Evolutionary conservation across 768 basidiomycete species (phyloP).

Genomic region (Naganishia friedmannii): DNA sequence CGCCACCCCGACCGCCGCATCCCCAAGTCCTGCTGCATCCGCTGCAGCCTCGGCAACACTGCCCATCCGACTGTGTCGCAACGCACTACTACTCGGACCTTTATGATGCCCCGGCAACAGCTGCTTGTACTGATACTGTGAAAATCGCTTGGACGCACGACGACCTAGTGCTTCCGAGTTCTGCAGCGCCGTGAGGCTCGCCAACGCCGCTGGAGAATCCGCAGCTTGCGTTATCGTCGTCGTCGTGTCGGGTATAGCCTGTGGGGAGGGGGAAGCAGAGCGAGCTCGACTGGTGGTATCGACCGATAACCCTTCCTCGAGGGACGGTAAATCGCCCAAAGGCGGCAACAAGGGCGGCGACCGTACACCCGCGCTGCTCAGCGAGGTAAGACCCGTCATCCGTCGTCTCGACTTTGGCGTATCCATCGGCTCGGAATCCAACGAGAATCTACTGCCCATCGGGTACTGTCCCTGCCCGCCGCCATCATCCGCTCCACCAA

Average conservation of each 20-base stretch:
- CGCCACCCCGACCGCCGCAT: conserved; percentile 39
- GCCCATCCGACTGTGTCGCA: conserved; percentile 60
- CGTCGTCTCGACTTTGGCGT: conserved; percentile 8
- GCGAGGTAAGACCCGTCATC: conserved; percentile 1
- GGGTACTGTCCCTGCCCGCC: not conserved
- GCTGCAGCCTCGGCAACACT: conserved; percentile 68
- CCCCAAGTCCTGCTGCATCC: conserved; percentile 71
- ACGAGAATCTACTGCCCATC: conserved; percentile 24
- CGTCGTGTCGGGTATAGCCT: conserved; percentile 26
- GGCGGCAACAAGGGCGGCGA: conserved; percentile 17
- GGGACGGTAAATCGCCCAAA: conserved; percentile 8
- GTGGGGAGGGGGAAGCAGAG: not conserved
- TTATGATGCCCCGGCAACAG: conserved; percentile 63
- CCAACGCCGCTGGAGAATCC: conserved; percentile 50
- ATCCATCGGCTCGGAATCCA: conserved; percentile 31
- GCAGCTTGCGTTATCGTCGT: not conserved
- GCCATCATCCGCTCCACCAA: not conserved
- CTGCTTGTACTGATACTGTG: conserved; percentile 87
- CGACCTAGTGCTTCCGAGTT: conserved; percentile 80
- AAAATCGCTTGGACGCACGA: conserved; percentile 91
- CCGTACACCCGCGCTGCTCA: not conserved
- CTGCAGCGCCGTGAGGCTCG: conserved; percentile 80
- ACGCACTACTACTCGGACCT: conserved; percentile 44
- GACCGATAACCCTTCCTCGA: conserved; percentile 5
- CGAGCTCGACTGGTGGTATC: conserved; percentile 2